These are phyloP conservation scores for Eimeria necatrix DNA, from an alignment of 169 alveolate genomes.

Conservation along the genomic window DNA sequence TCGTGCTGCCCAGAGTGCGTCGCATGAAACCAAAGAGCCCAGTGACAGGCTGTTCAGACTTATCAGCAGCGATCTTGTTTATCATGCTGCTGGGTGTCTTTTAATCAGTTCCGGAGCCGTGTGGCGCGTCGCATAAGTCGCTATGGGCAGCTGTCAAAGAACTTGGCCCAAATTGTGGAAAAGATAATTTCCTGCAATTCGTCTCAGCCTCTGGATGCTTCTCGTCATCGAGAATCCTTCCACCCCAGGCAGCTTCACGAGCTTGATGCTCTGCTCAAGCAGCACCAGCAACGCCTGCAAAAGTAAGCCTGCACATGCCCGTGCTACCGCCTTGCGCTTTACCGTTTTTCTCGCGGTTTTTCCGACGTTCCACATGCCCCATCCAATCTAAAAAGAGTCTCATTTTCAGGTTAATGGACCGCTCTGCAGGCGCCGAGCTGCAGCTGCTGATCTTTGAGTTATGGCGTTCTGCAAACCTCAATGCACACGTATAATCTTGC, in stretches of 20 bases:
- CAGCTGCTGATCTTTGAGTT: too few relatives aligned
- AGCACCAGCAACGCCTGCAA: conserved; percentile 79
- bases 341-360: neutral
- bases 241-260: conserved; percentile 76
- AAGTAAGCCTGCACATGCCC: conserved; percentile 19
- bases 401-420: too few relatives aligned
- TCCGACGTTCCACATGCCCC: too few relatives aligned
- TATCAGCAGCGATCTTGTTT: too few relatives aligned
- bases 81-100: neutral
- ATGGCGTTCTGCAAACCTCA: too few relatives aligned
- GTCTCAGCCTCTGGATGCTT: neutral
- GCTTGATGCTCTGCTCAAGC: conserved; percentile 63
- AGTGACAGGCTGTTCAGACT: too few relatives aligned
- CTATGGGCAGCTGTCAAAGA: conserved; percentile 74
- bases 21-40: too few relatives aligned
- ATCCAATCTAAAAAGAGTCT: too few relatives aligned
- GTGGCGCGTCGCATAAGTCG: conserved; percentile 82
- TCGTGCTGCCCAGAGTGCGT: too few relatives aligned
- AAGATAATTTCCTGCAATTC: conserved; percentile 48
- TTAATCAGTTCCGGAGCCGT: conserved; percentile 78
- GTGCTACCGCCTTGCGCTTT: neutral
- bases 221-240: conserved; percentile 28
- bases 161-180: conserved; percentile 51
- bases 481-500: too few relatives aligned
- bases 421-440: too few relatives aligned